phyloP scores from a whole-genome alignment of 2,329 filamentous ascomycete species.

The Sarocladium kiliense region DNA sequence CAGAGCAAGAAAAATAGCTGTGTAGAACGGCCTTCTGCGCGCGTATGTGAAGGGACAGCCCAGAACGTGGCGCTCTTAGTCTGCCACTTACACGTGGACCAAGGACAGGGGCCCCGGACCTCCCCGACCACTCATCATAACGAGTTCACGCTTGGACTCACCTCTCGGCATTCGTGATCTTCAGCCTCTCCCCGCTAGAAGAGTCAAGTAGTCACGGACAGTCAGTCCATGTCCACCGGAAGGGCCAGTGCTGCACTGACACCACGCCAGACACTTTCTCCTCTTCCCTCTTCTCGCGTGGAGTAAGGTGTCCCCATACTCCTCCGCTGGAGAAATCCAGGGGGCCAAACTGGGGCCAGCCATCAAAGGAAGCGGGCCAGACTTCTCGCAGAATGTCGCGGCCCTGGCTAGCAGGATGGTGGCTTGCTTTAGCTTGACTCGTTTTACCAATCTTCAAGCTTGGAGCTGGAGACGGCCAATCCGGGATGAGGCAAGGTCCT shows the following conservation, averaged over 20 bases:
- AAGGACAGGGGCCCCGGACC: background rate
- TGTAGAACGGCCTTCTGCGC: background rate
- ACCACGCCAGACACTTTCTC: background rate
- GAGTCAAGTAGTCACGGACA: no score
- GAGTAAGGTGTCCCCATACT: background rate
- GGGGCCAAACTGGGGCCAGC: background rate
- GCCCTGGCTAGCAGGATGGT: background rate
- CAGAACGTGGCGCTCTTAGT: constrained; percentile 8
- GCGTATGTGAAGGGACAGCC: background rate
- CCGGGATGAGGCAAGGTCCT: background rate
- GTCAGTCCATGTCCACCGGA: no score
- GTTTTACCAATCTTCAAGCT: background rate
- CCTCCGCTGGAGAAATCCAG: background rate
- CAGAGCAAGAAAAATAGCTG: no score
- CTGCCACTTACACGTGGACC: constrained; percentile 8
- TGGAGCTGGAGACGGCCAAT: background rate
- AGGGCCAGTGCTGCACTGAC: no score
- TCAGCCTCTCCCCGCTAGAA: constrained; percentile 7
- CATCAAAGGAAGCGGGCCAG: no score
- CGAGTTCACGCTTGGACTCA: background rate
- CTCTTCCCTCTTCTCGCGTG: background rate
- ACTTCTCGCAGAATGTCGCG: background rate
- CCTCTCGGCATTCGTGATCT: background rate
- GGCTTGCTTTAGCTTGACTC: constrained; percentile 2
- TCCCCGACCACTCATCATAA: background rate